Evolutionary conservation across 2,329 filamentous ascomycete genomes (phyloP).

Genomic region (Pyricularia grisea): DNA sequence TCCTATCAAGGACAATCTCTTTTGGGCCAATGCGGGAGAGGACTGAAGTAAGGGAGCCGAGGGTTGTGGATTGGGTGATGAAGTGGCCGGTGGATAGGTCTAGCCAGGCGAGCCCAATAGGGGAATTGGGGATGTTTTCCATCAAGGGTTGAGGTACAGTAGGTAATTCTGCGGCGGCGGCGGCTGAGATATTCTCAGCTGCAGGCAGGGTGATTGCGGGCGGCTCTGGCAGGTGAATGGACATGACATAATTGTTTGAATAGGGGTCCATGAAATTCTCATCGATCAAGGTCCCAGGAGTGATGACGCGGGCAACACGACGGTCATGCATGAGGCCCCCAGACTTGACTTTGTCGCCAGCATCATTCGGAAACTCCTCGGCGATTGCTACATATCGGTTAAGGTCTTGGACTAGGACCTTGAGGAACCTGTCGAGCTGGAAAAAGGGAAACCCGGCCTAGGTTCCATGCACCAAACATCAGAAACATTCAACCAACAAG

Average conservation of each 20-base stretch:
- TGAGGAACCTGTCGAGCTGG: slow-evolving; percentile 87
- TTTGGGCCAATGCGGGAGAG: slow-evolving; percentile 74
- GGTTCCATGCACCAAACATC: slow-evolving; percentile 9
- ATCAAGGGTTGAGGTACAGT: slow-evolving; percentile 1
- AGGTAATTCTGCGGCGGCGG: slow-evolving; percentile 7
- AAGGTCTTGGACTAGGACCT: slow-evolving; percentile 83
- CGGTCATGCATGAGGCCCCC: slow-evolving; percentile 80
- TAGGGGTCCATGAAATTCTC: slow-evolving; percentile 95
- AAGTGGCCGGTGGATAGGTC: slow-evolving; percentile 95
- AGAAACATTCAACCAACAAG: background rate
- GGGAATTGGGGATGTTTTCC: slow-evolving; percentile 7
- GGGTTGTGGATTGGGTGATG: slow-evolving; percentile 67
- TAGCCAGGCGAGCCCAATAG: slow-evolving; percentile 79
- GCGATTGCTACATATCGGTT: slow-evolving; percentile 88
- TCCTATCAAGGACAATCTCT: slow-evolving; percentile 72
- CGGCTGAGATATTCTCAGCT: slow-evolving; percentile 5
- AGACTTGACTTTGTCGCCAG: slow-evolving; percentile 59
- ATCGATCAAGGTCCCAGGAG: slow-evolving; percentile 90
- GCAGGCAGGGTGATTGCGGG: slow-evolving; percentile 13
- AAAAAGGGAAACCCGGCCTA: slow-evolving; percentile 89
- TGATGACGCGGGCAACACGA: slow-evolving; percentile 77
- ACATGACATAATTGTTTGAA: slow-evolving; percentile 86
- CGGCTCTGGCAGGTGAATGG: slow-evolving; percentile 49
- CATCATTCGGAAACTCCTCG: slow-evolving; percentile 77
- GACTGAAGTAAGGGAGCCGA: slow-evolving; percentile 66